phyloP scores from a whole-genome alignment of 108 stramenopile genomes.

The Pelagomonas calceolata region DNA sequence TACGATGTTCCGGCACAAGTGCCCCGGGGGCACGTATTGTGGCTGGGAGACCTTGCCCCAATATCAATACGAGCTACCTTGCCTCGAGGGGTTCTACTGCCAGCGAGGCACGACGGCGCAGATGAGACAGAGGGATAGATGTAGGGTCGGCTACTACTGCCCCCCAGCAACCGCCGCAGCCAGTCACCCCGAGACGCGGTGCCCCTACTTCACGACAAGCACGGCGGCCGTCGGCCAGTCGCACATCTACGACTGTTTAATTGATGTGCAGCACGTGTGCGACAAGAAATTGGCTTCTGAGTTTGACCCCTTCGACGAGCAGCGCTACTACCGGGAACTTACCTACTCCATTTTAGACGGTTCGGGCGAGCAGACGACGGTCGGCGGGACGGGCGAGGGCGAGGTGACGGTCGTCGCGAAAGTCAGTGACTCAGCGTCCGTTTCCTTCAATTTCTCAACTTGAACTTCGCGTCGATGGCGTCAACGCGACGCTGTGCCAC shows the following conservation, averaged over 20 bases:
- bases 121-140: slow-evolving; percentile 46
- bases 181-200: slow-evolving; percentile 25
- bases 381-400: slow-evolving; percentile 19
- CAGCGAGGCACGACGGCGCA: slow-evolving; percentile 42
- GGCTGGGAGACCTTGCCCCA: slow-evolving; percentile 35
- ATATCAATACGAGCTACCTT: slow-evolving; percentile 39
- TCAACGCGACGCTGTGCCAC: too few species aligned
- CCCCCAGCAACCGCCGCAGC: slow-evolving; percentile 42
- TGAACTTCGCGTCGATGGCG: too few species aligned
- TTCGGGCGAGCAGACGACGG: neutral
- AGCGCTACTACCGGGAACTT: slow-evolving; percentile 46
- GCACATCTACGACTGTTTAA: slow-evolving; percentile 35
- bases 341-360: slow-evolving; percentile 39
- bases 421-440: too few species aligned
- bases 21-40: slow-evolving; percentile 53
- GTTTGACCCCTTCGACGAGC: slow-evolving; percentile 35
- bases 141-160: slow-evolving; percentile 56
- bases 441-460: too few species aligned
- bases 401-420: slow-evolving; percentile 54
- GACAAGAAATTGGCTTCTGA: slow-evolving; percentile 42
- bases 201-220: slow-evolving; percentile 54
- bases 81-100: slow-evolving; percentile 52
- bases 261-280: slow-evolving; percentile 54
- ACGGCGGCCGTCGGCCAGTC: slow-evolving; percentile 26
- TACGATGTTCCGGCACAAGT: slow-evolving; percentile 52